Percentiles rank a stretch among this genome's conserved stretches.
These are phyloP conservation scores for Citrus mangshanensis DNA, from an alignment of 345 rosid genomes.

Conservation along the genomic window DNA sequence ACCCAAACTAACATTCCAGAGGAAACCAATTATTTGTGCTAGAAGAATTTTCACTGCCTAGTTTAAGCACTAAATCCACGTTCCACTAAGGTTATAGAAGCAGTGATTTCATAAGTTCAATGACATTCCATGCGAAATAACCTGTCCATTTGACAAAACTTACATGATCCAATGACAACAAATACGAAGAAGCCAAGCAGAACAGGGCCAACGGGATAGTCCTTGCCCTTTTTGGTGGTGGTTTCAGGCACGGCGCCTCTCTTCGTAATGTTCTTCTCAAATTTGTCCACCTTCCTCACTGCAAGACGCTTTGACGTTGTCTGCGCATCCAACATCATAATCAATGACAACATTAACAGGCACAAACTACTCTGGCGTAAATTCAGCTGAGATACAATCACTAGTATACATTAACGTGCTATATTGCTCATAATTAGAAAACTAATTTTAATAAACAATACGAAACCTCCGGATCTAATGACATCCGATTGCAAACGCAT, in stretches of 20 bases:
- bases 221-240: constrained; percentile 72
- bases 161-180: constrained; percentile 94
- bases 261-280: constrained; percentile 80
- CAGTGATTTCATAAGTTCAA: too few species aligned
- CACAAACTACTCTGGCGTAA: neutral
- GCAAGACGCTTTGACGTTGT: constrained; percentile 92
- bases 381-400: neutral
- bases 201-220: constrained; percentile 90
- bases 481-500: neutral
- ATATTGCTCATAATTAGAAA: neutral
- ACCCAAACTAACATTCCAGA: neutral
- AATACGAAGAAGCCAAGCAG: constrained; percentile 91
- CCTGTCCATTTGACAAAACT: constrained; percentile 11
- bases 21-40: neutral
- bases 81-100: neutral
- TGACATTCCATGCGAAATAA: too few species aligned
- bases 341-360: neutral
- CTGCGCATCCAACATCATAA: constrained; percentile 32
- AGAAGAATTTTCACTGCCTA: neutral
- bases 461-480: neutral
- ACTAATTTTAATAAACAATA: too few species aligned
- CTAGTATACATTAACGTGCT: neutral
- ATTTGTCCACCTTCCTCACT: constrained; percentile 71
- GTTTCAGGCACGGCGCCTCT: constrained; percentile 94
- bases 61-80: neutral